Conservation (phyloP, 208 protist species). For the Trichomonas tenax region DNA sequence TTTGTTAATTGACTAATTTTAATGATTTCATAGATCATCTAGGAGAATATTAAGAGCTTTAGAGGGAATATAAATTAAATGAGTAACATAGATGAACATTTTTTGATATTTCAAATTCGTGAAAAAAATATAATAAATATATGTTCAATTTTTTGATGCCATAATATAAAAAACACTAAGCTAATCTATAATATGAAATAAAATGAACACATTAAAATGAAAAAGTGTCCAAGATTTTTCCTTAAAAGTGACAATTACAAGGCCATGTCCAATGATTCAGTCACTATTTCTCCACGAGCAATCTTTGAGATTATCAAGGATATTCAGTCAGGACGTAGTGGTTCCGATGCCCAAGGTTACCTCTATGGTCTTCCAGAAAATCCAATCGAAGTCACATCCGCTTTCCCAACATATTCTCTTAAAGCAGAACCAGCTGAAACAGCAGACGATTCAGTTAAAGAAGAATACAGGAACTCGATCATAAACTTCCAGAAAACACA, state of each 20-base stretch:
- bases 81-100: too few species aligned
- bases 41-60: too few species aligned
- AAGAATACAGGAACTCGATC: background rate
- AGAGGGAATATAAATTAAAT: too few species aligned
- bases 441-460: background rate
- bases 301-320: constrained; percentile 16
- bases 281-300: background rate
- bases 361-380: background rate
- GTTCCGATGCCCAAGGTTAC: background rate
- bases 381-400: constrained; percentile 12
- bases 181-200: too few species aligned
- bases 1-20: too few species aligned
- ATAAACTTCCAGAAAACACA: background rate
- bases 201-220: too few species aligned
- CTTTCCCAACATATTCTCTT: background rate
- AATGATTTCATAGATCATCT: too few species aligned
- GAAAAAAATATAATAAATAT: too few species aligned
- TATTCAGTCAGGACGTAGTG: background rate
- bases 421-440: background rate
- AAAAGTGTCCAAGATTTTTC: too few species aligned
- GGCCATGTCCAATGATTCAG: background rate
- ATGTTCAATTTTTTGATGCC: too few species aligned
- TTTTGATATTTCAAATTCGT: too few species aligned
- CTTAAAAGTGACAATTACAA: background rate
- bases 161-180: too few species aligned